A percentile compares a stretch with the other conserved stretches of the same genome.
These are phyloP conservation scores for Spongospora subterranea DNA, from an alignment of 208 protist species.

Conservation along the genomic window DNA sequence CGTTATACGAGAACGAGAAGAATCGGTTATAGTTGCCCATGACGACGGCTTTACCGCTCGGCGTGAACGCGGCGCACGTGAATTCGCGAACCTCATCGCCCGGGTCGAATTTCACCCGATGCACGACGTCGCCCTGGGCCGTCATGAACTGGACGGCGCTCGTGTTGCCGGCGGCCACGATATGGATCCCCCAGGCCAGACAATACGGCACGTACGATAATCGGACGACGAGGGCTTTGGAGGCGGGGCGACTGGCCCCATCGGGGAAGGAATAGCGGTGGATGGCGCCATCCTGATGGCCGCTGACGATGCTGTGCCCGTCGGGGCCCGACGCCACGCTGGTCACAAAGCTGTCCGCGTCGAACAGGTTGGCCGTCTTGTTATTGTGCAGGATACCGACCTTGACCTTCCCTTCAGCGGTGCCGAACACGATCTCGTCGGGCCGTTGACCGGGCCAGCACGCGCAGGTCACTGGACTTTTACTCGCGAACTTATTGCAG, in stretches of 20 bases:
- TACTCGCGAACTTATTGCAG: constrained; percentile 93
- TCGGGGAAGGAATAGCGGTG: constrained; percentile 72
- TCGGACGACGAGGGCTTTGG: not conserved
- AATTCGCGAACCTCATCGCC: constrained; percentile 86
- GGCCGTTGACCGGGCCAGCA: constrained; percentile 87
- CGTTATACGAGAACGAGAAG: constrained; percentile 89
- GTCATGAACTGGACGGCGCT: constrained; percentile 36
- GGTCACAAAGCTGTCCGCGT: constrained; percentile 85
- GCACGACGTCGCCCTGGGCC: constrained; percentile 65
- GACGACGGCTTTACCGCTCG: constrained; percentile 87
- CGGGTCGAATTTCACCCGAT: constrained; percentile 84
- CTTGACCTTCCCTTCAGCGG: constrained; percentile 85
- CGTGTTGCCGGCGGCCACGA: constrained; percentile 80
- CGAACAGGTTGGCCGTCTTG: constrained; percentile 89
- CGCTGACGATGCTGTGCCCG: constrained; percentile 84
- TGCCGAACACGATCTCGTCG: constrained; percentile 90
- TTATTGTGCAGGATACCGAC: constrained; percentile 89
- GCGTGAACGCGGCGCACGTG: constrained; percentile 85
- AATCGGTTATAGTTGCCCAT: constrained; percentile 85
- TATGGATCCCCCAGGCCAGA: constrained; percentile 47
- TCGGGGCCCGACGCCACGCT: constrained; percentile 80
- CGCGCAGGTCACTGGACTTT: constrained; percentile 85
- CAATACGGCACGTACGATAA: not conserved
- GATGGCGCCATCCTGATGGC: constrained; percentile 87
- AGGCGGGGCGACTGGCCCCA: not conserved